Evolutionary conservation across 2,329 filamentous ascomycete genomes (phyloP).

Genomic region (Escovopsis weberi): DNA sequence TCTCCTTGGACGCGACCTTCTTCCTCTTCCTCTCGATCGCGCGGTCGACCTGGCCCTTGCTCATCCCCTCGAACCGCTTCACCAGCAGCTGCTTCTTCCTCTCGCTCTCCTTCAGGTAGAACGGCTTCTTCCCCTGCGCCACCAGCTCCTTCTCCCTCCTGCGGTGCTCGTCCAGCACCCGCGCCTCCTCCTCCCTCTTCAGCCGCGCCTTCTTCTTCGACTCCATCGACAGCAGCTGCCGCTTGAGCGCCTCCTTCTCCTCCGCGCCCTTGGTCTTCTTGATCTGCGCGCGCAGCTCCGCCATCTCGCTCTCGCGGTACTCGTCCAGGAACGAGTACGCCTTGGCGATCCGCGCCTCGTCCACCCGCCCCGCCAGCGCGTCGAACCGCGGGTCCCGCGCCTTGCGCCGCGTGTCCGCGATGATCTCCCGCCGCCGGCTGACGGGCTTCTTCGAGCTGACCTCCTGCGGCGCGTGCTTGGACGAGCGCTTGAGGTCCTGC

Average conservation of each 20-base stretch:
- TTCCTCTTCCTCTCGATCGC: constrained; percentile 77
- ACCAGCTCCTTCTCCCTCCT: constrained; percentile 73
- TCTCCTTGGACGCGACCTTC: constrained; percentile 78
- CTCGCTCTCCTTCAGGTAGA: constrained; percentile 84
- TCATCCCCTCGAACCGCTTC: constrained; percentile 71
- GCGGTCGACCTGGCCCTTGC: constrained; percentile 69
- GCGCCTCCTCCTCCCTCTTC: constrained; percentile 53
- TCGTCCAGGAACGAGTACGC: constrained; percentile 82
- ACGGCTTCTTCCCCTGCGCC: constrained; percentile 79
- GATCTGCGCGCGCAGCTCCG: constrained; percentile 53
- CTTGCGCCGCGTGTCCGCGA: constrained; percentile 42
- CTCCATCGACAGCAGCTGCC: constrained; percentile 63
- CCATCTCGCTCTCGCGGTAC: constrained; percentile 75
- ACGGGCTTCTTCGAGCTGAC: constrained; percentile 75
- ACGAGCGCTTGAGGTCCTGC: constrained; percentile 28
- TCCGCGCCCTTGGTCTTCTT: constrained; percentile 48
- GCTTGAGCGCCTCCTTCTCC: constrained; percentile 56
- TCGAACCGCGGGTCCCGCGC: constrained; percentile 83
- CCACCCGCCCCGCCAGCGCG: constrained; percentile 34
- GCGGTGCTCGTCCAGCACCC: constrained; percentile 60
- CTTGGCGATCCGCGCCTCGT: constrained; percentile 46
- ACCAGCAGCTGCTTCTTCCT: constrained; percentile 74
- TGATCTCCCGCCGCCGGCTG: constrained; percentile 61
- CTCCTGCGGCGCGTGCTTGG: constrained; percentile 80
- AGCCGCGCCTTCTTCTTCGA: constrained; percentile 57